Evolutionary conservation across 2,329 filamentous ascomycete species (phyloP), one percentile per base, ranked within the genome.

Genomic region (Xylaria digitata): DNA sequence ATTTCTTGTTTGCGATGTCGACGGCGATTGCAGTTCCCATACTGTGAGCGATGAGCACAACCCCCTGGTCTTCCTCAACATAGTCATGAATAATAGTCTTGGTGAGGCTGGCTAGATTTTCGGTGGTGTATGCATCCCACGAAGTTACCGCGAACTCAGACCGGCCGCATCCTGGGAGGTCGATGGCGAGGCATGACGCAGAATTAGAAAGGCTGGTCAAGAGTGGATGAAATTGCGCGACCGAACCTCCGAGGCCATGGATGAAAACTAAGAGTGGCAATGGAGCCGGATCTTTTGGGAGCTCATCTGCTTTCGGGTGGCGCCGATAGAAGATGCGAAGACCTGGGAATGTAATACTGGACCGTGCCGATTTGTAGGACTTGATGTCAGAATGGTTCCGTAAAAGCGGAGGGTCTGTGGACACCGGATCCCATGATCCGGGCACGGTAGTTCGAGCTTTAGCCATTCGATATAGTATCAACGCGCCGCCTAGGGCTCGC

Each of bases 191-290:
- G 77, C 94, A 97, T 54, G 94, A 90, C 13, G 92, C 93, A 55
- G 94, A 83, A 75, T 96, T 93, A 57, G 92, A 87, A 54, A 99
- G 84, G 78, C 92, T 96, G 21, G 89, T 91, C 17, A 98, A 81
- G 5, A 98, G 82, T 34, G 92, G 88, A 62, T 92, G 87, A 76
- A 97, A 98, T 76, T 98, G 96, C 11, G 93, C 91, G 26, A 94
- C 86, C 0, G 93, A 97, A 55, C 96, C 96, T n/a, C 95, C 96
- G 9, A 98, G 85, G 1, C 96, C 96, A 75, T 98, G 96, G 64
- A 98, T 85, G 76, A 96, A 97, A 49, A 98, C 94, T 3, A 98
- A 82, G 9, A 99, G 82, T 1, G 96, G 96, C 11, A 97, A 81
- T 0, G 92, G 90, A 0, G 87, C 85, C 1, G 93, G 92, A 68